Conservation (phyloP, 345 rosid species). For the Trapa incisa region DNA sequence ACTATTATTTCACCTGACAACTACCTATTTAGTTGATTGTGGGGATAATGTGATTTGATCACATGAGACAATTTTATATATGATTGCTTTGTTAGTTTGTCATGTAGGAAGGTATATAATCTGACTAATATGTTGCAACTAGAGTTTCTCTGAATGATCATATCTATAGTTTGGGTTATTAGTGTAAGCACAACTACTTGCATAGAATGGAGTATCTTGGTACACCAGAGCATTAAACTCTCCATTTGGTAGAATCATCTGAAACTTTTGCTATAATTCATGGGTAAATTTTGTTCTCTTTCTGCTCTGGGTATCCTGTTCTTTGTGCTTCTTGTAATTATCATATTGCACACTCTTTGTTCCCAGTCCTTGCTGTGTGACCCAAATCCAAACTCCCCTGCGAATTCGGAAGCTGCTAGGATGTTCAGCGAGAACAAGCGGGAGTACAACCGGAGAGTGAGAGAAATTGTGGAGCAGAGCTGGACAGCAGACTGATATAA, state of each 20-base stretch:
- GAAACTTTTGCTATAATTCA: background rate
- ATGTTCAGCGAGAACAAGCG: conserved; percentile 70
- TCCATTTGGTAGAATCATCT: background rate
- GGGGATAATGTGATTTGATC: too few species aligned
- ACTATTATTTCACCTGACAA: conserved; percentile 3
- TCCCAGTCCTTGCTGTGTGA: conserved; percentile 61
- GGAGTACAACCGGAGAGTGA: conserved; percentile 51
- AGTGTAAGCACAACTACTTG: too few species aligned
- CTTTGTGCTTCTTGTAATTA: background rate
- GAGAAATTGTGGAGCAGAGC: conserved; percentile 62
- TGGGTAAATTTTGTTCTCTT: background rate
- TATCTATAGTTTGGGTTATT: too few species aligned
- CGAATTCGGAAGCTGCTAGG: conserved; percentile 68
- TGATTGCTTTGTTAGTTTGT: too few species aligned
- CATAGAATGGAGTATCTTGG: too few species aligned
- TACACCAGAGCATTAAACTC: too few species aligned
- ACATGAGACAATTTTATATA: too few species aligned
- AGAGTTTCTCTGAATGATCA: too few species aligned
- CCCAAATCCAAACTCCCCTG: conserved; percentile 71
- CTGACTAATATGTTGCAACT: too few species aligned
- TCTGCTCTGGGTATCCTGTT: background rate
- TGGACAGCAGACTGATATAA: conserved; percentile 49
- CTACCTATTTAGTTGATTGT: too few species aligned
- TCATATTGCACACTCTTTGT: background rate
- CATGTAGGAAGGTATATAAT: too few species aligned